Evolutionary conservation across 805 yeast genomes (phyloP), one percentile per base, ranked within the genome.

Genomic region (Hyphopichia homilentoma): DNA sequence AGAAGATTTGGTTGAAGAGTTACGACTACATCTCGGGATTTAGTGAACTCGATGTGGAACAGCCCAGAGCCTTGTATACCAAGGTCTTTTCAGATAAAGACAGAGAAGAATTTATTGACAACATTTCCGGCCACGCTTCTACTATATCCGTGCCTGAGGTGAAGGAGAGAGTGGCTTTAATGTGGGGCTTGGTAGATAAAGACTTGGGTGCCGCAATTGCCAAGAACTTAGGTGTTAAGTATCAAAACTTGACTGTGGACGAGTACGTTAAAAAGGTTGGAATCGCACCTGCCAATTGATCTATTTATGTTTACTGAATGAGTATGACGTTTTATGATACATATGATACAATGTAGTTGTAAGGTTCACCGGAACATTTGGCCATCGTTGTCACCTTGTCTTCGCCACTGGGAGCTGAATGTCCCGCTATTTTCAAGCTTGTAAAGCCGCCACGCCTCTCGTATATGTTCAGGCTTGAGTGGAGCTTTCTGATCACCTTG

Each of bases 401-500:
- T 56, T 36, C 89, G 66, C 86, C 89, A 83, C 33, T 77, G 75
- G 2, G 81, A 73, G 7, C 67, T 64, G 5, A 34, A 34, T 13
- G 38, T 32, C 6, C 54, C 40, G 31, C 81, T 79, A 32, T 73
- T 76, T 47, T 88, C 95, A 26, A 70, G 41, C 43, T 75, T 77
- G 44, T 80, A 83, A 29, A 83, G 54, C 44, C 94, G 66, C 90
- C 94, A 85, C 1, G 96, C 96, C 47, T 87, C 95, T 31, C 94
- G 61, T 18, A 89, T 70, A 50, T 89, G 94, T 39, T 84, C 88
- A 0, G 97, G 95, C 21, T 77, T 66, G 27, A 89, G 54, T 1
- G 96, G 96, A 29, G 68, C 68, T 25, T 63, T 52, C 12, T 54
- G 59, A 45, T 71, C 75, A 37, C 71, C 73, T n/a, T 44, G 47